phyloP scores from a whole-genome alignment of 768 basidiomycete genomes.

The Hypholoma fasciculare region DNA sequence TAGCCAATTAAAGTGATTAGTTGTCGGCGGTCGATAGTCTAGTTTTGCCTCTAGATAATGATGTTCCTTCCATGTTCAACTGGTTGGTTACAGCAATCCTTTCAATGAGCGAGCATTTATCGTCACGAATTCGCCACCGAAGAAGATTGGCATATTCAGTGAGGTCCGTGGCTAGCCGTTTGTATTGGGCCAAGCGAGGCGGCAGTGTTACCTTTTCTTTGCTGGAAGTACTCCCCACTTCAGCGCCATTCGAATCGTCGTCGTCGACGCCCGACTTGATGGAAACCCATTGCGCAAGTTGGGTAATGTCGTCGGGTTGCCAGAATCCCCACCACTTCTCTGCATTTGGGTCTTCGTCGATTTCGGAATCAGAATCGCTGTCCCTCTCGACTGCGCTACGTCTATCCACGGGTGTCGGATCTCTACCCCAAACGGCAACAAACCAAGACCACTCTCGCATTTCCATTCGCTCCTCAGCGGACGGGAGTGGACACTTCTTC shows the following conservation, averaged over 20 bases:
- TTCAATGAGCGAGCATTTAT: constrained; percentile 29
- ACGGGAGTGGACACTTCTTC: constrained; percentile 38
- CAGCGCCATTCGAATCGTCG: constrained; percentile 15
- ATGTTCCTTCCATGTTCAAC: background rate
- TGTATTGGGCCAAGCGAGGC: constrained; percentile 27
- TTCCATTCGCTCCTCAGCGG: constrained; percentile 49
- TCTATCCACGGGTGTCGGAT: constrained; percentile 29
- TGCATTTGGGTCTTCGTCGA: constrained; percentile 30
- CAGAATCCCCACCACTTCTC: constrained; percentile 81
- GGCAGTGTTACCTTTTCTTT: constrained; percentile 9
- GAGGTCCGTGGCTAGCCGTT: constrained; percentile 50
- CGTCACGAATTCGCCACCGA: constrained; percentile 51
- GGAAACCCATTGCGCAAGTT: constrained; percentile 65
- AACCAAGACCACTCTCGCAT: constrained; percentile 75
- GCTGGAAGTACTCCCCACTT: constrained; percentile 8
- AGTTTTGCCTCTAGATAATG: constrained; percentile 7
- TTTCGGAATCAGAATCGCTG: constrained; percentile 23
- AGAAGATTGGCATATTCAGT: constrained; percentile 62
- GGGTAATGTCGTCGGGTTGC: constrained; percentile 62
- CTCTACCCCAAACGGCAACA: constrained; percentile 71
- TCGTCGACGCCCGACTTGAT: constrained; percentile 46
- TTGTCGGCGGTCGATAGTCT: background rate
- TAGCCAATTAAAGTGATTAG: background rate
- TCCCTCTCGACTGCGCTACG: constrained; percentile 1
- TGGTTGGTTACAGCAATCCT: background rate